Percentiles rank a stretch among this genome's conserved stretches.
phyloP scores from a whole-genome alignment of 148 eudicot species.

The Rheum nobile region DNA sequence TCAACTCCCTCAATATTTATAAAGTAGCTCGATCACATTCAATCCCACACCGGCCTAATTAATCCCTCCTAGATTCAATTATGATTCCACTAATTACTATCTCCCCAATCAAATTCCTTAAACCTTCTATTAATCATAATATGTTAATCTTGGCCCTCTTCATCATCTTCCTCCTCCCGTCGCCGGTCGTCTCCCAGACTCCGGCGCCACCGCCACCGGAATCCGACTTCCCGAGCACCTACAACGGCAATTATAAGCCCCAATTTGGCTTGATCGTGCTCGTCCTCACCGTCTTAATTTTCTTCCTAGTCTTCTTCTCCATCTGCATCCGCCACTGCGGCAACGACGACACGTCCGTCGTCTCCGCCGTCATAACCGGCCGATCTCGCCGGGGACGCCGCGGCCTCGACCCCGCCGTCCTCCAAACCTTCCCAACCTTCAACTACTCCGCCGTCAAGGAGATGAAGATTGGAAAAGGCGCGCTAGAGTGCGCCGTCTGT shows the following conservation, averaged over 20 bases:
- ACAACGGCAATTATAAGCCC: constrained; percentile 26
- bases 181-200: constrained; percentile 5
- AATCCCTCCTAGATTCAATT: background rate
- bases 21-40: background rate
- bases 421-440: constrained; percentile 34
- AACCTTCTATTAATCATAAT: background rate
- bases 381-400: constrained; percentile 16
- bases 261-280: constrained; percentile 39
- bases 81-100: background rate
- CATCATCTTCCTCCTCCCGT: constrained; percentile 13
- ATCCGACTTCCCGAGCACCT: no score
- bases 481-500: constrained; percentile 50
- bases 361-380: constrained; percentile 7
- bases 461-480: constrained; percentile 37
- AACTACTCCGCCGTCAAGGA: constrained; percentile 26
- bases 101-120: background rate
- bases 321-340: constrained; percentile 56
- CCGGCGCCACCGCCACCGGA: background rate
- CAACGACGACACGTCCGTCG: background rate
- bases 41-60: background rate
- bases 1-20: background rate
- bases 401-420: constrained; percentile 28
- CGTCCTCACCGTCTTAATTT: constrained; percentile 37
- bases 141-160: background rate
- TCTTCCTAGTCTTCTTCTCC: constrained; percentile 58